These are phyloP conservation scores for Ceratobasidium sp. DNA, from an alignment of 1,284 basidiomycete species.

Conservation along the genomic window DNA sequence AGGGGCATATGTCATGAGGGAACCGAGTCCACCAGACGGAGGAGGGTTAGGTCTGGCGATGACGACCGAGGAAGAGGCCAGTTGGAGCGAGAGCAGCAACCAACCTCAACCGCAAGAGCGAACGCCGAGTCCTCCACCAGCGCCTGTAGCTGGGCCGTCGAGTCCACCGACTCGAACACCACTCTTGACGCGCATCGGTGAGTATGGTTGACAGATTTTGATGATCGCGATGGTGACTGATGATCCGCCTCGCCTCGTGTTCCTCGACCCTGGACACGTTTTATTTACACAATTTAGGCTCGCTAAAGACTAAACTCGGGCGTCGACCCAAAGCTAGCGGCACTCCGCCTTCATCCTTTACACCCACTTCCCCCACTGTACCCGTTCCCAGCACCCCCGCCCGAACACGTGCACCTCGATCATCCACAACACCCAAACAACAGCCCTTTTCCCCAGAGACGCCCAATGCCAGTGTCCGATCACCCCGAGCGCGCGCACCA, in stretches of 20 bases:
- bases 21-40: constrained; percentile 30
- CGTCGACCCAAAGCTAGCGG: constrained; percentile 5
- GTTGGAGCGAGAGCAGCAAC: constrained; percentile 41
- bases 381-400: constrained; percentile 25
- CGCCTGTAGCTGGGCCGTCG: constrained; percentile 43
- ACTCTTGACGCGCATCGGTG: constrained; percentile 47
- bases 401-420: constrained; percentile 6
- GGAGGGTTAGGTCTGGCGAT: constrained; percentile 32
- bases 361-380: neutral
- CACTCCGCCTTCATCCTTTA: constrained; percentile 6
- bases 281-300: constrained; percentile 21
- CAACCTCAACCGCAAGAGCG: constrained; percentile 4
- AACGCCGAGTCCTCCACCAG: constrained; percentile 24
- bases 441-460: constrained; percentile 12
- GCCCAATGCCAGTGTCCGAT: neutral
- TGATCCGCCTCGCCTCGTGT: constrained; percentile 24
- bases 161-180: constrained; percentile 46
- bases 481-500: neutral
- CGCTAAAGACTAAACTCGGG: constrained; percentile 30
- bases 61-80: constrained; percentile 34
- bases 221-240: constrained; percentile 17
- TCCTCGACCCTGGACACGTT: neutral
- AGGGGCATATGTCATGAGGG: constrained; percentile 25
- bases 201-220: constrained; percentile 39
- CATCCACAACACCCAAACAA: constrained; percentile 37